phyloP scores from a whole-genome alignment of 805 yeast genomes.

The Cyberlindnera maritima region DNA sequence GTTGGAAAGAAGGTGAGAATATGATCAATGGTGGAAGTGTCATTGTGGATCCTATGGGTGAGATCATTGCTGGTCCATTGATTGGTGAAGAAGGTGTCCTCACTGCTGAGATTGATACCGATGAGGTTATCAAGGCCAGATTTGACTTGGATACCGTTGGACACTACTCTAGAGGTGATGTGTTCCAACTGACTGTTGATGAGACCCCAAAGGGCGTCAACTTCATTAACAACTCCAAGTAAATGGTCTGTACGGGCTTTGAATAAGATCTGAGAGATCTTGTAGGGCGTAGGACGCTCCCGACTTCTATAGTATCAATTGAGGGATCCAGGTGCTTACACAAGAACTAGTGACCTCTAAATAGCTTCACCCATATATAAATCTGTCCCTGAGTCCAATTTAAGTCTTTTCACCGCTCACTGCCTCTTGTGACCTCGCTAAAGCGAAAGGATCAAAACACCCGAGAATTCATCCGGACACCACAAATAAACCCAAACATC shows the following conservation, averaged over 20 bases:
- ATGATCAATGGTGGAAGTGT: slow-evolving; percentile 41
- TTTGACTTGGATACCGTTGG: slow-evolving; percentile 43
- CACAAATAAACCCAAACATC: not conserved
- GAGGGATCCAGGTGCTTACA: too few species aligned
- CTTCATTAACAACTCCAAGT: slow-evolving; percentile 8
- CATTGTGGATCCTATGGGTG: slow-evolving; percentile 42
- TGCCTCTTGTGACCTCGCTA: too few species aligned
- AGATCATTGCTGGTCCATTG: slow-evolving; percentile 42
- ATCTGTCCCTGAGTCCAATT: too few species aligned
- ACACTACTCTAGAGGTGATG: slow-evolving; percentile 43
- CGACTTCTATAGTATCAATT: too few species aligned
- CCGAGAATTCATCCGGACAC: not conserved
- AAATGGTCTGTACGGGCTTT: not conserved
- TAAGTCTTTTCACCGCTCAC: too few species aligned
- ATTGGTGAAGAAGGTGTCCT: slow-evolving; percentile 39
- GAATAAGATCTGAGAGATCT: too few species aligned
- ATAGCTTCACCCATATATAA: too few species aligned
- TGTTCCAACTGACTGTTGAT: slow-evolving; percentile 40
- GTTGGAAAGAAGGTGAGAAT: slow-evolving; percentile 32
- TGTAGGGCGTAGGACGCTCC: too few species aligned
- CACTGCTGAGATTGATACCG: slow-evolving; percentile 39
- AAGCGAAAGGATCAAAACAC: too few species aligned
- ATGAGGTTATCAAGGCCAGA: slow-evolving; percentile 36
- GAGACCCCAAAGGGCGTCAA: slow-evolving; percentile 30
- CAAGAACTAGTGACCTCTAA: too few species aligned